phyloP scores from a whole-genome alignment of 495 filamentous ascomycete species.

The Darksidea phi region DNA sequence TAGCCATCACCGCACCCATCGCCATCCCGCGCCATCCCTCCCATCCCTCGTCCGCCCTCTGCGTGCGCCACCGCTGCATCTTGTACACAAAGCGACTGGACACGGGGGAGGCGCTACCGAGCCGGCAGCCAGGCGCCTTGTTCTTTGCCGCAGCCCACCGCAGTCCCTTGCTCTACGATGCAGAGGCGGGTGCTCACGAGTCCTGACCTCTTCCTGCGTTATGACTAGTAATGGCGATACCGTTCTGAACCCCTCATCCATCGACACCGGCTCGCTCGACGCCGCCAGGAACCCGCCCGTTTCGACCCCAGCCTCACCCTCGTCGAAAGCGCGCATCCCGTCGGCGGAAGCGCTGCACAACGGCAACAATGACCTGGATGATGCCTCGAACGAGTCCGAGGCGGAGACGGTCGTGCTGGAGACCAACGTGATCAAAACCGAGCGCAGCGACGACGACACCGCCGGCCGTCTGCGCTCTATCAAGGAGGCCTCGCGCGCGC shows the following conservation, averaged over 20 bases:
- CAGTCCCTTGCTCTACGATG: conserved; percentile 21
- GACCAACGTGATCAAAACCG: conserved; percentile 30
- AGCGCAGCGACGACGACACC: conserved; percentile 31
- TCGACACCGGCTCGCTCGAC: conserved; percentile 16
- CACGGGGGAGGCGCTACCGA: neutral
- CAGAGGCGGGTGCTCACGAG: conserved; percentile 32
- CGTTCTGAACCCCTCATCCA: conserved; percentile 21
- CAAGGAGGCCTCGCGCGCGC: conserved; percentile 17
- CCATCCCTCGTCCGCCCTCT: neutral
- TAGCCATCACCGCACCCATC: neutral
- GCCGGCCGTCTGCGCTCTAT: neutral
- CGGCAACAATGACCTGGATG: conserved; percentile 26
- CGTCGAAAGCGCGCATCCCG: neutral
- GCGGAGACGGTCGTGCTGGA: conserved; percentile 38
- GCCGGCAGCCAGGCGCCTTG: conserved; percentile 17
- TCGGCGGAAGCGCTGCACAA: conserved; percentile 16
- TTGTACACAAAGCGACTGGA: conserved; percentile 11
- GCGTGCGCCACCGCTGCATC: neutral
- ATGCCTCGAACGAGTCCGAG: conserved; percentile 34
- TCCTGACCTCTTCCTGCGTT: conserved; percentile 31
- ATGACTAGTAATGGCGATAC: conserved; percentile 35
- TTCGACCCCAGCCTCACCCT: conserved; percentile 15
- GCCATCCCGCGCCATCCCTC: no score
- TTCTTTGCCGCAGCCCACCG: conserved; percentile 3
- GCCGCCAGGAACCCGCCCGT: conserved; percentile 11